A percentile compares a stretch with the other conserved stretches of the same genome.
Evolutionary conservation across 208 protist genomes (phyloP).

Genomic region (Acanthamoeba rhysodes): DNA sequence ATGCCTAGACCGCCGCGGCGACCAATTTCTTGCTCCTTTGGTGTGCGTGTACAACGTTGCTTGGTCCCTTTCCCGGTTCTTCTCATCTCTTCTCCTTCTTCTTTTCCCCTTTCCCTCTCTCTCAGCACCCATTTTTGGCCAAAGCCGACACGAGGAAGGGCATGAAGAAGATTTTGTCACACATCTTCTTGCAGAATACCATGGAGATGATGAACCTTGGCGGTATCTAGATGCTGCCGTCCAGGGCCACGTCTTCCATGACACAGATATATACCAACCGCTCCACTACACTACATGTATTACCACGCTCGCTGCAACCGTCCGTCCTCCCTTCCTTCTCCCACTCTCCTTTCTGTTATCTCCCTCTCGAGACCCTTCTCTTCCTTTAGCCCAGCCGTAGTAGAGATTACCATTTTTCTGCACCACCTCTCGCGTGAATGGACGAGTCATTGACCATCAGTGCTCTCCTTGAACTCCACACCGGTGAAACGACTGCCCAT

Average conservation of each 20-base stretch:
- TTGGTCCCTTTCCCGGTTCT: neutral
- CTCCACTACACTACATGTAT: no score
- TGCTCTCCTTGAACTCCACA: no score
- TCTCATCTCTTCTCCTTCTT: neutral
- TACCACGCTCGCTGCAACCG: neutral
- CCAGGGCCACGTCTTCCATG: neutral
- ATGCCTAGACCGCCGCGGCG: neutral
- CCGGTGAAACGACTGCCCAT: no score
- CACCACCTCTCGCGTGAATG: no score
- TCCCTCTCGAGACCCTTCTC: neutral
- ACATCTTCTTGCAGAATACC: conserved; percentile 80
- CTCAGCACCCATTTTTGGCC: conserved; percentile 82
- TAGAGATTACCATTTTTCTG: neutral
- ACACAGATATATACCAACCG: neutral
- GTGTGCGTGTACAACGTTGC: neutral
- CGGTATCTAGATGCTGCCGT: conserved; percentile 15
- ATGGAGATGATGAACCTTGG: conserved; percentile 78
- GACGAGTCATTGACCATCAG: no score
- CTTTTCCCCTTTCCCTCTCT: neutral
- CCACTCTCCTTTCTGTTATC: neutral
- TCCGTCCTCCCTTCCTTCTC: neutral
- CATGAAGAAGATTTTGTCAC: conserved; percentile 83
- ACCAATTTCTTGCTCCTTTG: neutral
- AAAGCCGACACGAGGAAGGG: conserved; percentile 78
- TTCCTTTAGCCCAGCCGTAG: neutral